Base-by-base conservation (phyloP, 768 basidiomycete species). In the Trametes cingulata region DNA sequence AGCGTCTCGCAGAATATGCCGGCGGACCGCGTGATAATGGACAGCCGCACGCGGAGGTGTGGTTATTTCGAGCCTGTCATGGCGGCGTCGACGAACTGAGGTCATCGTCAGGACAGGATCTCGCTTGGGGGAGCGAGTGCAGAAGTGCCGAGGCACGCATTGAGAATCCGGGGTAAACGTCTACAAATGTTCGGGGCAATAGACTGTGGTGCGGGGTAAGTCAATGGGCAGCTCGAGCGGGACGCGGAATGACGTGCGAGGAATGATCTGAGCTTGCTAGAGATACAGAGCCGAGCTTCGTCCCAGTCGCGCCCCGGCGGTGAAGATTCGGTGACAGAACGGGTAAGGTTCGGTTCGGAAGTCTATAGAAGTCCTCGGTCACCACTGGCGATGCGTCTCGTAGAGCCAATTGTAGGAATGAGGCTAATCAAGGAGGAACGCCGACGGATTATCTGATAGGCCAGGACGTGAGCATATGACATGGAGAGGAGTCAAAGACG, bases 151-250 rank as follows among this genome's bases (percentile, higher is more conserved):
- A 22, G 17, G 55, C n/a, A 36, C 17, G 33, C 55, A 35, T 57
- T 43, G 63, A 60, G 63, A 50, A 61, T 61, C 48, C 61, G 59
- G 69, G 69, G 66, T 59, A 67, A 70, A 61, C 54, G 57, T 67
- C 65, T 68, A 58, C 63, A 61, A 67, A 70, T 70, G 67, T 55
- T 70, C 69, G 69, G 69, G 56, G 59, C 69, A 67, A 68, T 67
- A 52, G 61, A 66, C 51, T 60, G 36, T 37, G 22, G 52, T 61
- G 69, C 45, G 69, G 69, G 65, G 65, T 41, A 60, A 54, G 55
- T 62, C 51, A 48, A 61, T 65, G 51, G 61, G 49, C 33, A 33
- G 25, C 25, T 27, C 33, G 36, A 42, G 41, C 50, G 43, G 33
- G 29, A 24, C 19, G 50, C 29, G 45, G 52, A 48, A 52, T 45